A percentile compares a stretch with the other conserved stretches of the same genome.
phyloP scores from a whole-genome alignment of 2,329 filamentous ascomycete genomes.

The Alternaria arbusti region DNA sequence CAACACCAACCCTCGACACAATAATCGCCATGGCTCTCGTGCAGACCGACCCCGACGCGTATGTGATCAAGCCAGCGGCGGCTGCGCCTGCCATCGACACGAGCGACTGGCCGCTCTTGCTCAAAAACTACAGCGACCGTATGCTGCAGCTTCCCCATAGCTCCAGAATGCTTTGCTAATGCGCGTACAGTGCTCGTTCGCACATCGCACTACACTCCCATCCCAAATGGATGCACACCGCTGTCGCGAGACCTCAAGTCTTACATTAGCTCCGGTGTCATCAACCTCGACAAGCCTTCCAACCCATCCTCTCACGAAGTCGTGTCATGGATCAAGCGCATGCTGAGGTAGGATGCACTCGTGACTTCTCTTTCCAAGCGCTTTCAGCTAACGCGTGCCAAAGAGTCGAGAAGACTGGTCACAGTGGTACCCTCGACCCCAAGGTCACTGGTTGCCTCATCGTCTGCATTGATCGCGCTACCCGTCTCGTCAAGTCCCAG shows the following conservation, averaged over 20 bases:
- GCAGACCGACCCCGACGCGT: constrained; percentile 65
- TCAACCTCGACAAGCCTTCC: constrained; percentile 97
- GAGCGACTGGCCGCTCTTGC: constrained; percentile 87
- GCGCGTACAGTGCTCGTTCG: constrained; percentile 76
- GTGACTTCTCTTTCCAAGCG: not conserved
- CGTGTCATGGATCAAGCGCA: constrained; percentile 98
- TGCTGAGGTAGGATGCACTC: constrained; percentile 70
- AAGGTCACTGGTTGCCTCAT: constrained; percentile 97
- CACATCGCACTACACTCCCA: constrained; percentile 96
- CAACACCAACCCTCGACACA: constrained; percentile 28
- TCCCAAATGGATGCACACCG: constrained; percentile 89
- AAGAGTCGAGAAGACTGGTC: constrained; percentile 93
- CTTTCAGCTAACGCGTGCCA: constrained; percentile 17
- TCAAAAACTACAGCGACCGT: constrained; percentile 96
- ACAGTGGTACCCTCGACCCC: constrained; percentile 97
- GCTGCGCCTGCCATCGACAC: constrained; percentile 79
- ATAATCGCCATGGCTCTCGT: constrained; percentile 46
- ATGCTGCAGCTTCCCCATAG: constrained; percentile 55
- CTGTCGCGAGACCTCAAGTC: constrained; percentile 94
- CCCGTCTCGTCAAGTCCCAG: constrained; percentile 97
- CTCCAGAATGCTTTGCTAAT: constrained; percentile 31
- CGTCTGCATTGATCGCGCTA: constrained; percentile 94
- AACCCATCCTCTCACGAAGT: constrained; percentile 99
- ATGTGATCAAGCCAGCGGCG: constrained; percentile 91
- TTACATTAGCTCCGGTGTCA: constrained; percentile 96